Conservation (phyloP, 352 stramenopile species). For the Phytophthora pseudosyringae region DNA sequence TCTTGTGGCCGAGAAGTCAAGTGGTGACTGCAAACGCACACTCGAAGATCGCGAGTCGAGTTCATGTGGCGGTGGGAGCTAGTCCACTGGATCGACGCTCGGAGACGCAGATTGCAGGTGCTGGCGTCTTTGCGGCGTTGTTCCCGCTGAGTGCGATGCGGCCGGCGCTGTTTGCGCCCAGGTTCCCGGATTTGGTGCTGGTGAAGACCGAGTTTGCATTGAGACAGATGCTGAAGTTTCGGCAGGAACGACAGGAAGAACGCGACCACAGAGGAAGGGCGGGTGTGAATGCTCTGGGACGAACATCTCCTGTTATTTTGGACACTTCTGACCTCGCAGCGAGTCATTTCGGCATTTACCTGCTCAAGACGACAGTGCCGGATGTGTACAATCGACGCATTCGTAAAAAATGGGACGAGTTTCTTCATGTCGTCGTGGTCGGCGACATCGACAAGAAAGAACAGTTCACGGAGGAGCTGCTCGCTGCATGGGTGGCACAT, state of each 20-base stretch:
- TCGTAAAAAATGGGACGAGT: conserved; percentile 75
- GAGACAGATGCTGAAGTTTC: conserved; percentile 56
- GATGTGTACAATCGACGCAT: conserved; percentile 70
- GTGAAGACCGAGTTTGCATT: conserved; percentile 73
- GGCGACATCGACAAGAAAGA: conserved; percentile 56
- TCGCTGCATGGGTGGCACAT: conserved; percentile 62
- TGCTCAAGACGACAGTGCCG: conserved; percentile 61
- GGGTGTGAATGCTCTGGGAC: conserved; percentile 24
- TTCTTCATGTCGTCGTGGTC: conserved; percentile 71
- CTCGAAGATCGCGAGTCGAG: conserved; percentile 46
- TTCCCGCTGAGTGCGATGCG: conserved; percentile 43
- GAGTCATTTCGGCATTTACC: conserved; percentile 66
- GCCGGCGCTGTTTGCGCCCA: conserved; percentile 42
- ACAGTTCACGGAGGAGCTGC: conserved; percentile 72
- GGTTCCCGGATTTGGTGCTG: conserved; percentile 68
- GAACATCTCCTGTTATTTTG: conserved; percentile 14
- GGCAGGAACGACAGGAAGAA: conserved; percentile 60
- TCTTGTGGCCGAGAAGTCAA: conserved; percentile 64
- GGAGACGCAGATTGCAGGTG: conserved; percentile 16
- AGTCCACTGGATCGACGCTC: conserved; percentile 24
- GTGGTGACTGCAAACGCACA: conserved; percentile 38
- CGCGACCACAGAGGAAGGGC: conserved; percentile 41
- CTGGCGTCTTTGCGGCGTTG: conserved; percentile 45
- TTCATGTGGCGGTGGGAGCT: conserved; percentile 49
- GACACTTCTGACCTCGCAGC: conserved; percentile 37